Conservation (phyloP, 1,139 yeast genomes). For the Casaregolazyma lundiana region DNA sequence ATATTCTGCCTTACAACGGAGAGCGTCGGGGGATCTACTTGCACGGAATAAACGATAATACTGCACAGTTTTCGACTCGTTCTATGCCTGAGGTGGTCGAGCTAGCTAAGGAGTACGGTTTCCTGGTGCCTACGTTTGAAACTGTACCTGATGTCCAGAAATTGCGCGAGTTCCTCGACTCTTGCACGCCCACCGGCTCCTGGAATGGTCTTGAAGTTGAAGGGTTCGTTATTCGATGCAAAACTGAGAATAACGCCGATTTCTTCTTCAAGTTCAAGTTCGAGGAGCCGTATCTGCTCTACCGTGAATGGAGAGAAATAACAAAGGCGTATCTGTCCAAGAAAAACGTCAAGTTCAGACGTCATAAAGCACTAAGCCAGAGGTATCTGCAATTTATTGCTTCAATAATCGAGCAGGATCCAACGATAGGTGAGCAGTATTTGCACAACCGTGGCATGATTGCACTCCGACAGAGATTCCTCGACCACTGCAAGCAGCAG, state of each 20-base stretch:
- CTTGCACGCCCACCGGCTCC: constrained; percentile 62
- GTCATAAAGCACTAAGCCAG: constrained; percentile 47
- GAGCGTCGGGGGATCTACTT: constrained; percentile 76
- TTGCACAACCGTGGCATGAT: constrained; percentile 68
- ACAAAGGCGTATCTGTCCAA: constrained; percentile 56
- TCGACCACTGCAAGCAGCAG: constrained; percentile 44
- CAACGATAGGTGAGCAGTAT: constrained; percentile 44
- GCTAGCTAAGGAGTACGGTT: constrained; percentile 72
- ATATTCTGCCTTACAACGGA: constrained; percentile 68
- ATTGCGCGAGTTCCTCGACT: constrained; percentile 50
- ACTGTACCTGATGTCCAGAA: constrained; percentile 34
- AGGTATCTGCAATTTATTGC: constrained; percentile 65
- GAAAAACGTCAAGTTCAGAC: constrained; percentile 8
- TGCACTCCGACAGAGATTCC: constrained; percentile 56
- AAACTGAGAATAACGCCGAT: constrained; percentile 32
- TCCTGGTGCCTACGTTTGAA: constrained; percentile 41
- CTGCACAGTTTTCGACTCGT: constrained; percentile 57
- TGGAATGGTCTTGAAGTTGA: constrained; percentile 73
- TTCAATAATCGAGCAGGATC: constrained; percentile 43
- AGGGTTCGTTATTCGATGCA: constrained; percentile 86
- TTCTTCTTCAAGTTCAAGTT: constrained; percentile 91
- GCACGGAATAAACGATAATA: constrained; percentile 80
- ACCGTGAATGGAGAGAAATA: constrained; percentile 85
- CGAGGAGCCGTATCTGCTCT: constrained; percentile 90
- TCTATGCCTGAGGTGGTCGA: constrained; percentile 54